These are phyloP conservation scores for Euphrasia arctica DNA, from an alignment of 305 asterid genomes.

Conservation along the genomic window DNA sequence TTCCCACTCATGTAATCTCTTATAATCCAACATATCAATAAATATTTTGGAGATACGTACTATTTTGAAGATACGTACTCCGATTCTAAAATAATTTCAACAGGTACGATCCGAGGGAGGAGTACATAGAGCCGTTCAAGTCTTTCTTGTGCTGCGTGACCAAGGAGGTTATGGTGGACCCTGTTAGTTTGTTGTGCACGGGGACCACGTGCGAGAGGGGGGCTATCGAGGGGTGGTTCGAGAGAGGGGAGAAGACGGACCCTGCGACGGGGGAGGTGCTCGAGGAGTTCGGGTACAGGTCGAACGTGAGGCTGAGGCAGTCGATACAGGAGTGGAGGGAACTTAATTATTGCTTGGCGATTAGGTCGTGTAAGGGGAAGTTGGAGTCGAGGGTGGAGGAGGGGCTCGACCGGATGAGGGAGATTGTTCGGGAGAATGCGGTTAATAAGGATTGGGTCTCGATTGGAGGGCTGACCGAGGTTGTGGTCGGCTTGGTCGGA, in stretches of 20 bases:
- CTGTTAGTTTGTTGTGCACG: conserved; percentile 62
- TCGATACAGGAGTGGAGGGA: conserved; percentile 72
- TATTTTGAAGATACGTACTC: too few relatives aligned
- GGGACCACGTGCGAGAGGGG: conserved; percentile 61
- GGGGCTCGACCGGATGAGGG: conserved; percentile 40
- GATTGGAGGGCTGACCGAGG: conserved; percentile 46
- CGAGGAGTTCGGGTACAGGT: conserved; percentile 44
- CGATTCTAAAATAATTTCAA: too few relatives aligned
- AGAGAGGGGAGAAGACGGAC: conserved; percentile 43
- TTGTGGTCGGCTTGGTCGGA: conserved; percentile 34
- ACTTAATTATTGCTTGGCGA: conserved; percentile 52
- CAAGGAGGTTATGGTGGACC: conserved; percentile 48
- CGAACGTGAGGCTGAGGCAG: conserved; percentile 53
- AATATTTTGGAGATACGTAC: too few relatives aligned
- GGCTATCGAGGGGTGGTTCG: conserved; percentile 52
- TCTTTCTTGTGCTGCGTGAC: conserved; percentile 53
- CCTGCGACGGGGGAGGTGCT: conserved; percentile 57
- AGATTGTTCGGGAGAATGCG: conserved; percentile 40
- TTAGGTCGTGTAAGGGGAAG: conserved; percentile 51
- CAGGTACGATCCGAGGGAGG: conserved; percentile 39
- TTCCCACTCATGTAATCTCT: too few relatives aligned
- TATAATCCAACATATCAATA: too few relatives aligned
- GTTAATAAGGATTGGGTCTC: conserved; percentile 63
- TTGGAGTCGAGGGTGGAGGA: conserved; percentile 34
- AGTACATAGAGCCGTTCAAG: conserved; percentile 48